phyloP scores from a whole-genome alignment of 345 rosid genomes.

The Gossypium australe region DNA sequence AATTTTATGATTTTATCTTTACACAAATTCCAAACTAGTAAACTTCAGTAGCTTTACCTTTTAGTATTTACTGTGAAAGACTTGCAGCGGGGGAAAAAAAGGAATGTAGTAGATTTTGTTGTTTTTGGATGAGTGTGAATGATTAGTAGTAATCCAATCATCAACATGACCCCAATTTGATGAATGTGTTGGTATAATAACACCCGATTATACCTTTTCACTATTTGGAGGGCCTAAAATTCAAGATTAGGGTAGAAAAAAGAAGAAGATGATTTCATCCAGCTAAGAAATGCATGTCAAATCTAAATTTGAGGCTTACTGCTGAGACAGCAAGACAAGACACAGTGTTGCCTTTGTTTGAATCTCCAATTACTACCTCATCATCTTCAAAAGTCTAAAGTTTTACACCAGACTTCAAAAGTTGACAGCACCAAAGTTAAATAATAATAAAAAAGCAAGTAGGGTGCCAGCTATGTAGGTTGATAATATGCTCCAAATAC shows the following conservation, averaged over 20 bases:
- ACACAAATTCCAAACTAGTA: no score
- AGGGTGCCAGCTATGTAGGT: slow-evolving; percentile 6
- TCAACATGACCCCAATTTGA: slow-evolving; percentile 10
- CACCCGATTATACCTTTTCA: slow-evolving; percentile 10
- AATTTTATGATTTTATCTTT: no score
- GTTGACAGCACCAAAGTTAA: background rate
- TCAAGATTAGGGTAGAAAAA: slow-evolving; percentile 6
- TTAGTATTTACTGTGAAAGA: slow-evolving; percentile 12
- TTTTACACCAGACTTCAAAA: slow-evolving; percentile 2
- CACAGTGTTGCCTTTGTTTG: slow-evolving; percentile 10
- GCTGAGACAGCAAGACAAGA: background rate
- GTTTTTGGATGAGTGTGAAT: background rate
- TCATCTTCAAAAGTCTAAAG: slow-evolving; percentile 14
- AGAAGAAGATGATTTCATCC: slow-evolving; percentile 4
- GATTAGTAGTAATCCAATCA: slow-evolving; percentile 20
- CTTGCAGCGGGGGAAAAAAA: background rate
- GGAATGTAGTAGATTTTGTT: background rate
- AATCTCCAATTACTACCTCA: slow-evolving; percentile 6
- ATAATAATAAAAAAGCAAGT: background rate
- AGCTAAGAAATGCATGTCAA: background rate
- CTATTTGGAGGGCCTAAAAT: slow-evolving; percentile 14
- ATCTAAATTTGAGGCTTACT: background rate
- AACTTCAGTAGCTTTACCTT: slow-evolving; percentile 20
- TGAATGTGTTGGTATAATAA: background rate
- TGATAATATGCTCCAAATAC: background rate